These are phyloP conservation scores for Tetradesmus obliquus DNA, from an alignment of 139 green algal genomes.

Conservation along the genomic window DNA sequence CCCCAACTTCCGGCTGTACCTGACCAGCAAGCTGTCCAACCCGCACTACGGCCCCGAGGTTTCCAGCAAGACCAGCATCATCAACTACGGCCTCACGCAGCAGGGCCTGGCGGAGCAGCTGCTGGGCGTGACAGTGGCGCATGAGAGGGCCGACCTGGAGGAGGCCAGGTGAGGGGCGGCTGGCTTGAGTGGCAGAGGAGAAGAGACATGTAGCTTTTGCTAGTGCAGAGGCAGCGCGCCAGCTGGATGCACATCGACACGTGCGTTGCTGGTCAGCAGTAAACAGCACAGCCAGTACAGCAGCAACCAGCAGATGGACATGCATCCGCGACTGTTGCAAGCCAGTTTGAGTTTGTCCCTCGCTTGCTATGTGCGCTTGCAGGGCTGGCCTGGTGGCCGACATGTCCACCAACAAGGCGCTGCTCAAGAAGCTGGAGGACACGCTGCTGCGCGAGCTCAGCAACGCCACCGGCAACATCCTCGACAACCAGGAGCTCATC, in stretches of 20 bases:
- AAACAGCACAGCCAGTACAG: not conserved
- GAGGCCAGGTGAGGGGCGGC: not conserved
- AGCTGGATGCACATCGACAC: not conserved
- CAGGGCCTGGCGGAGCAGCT: conserved; percentile 87
- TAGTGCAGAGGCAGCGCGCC: not conserved
- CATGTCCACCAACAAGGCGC: conserved; percentile 83
- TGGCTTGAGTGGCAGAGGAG: not conserved
- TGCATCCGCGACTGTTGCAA: not conserved
- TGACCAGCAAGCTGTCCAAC: conserved; percentile 92
- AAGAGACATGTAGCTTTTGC: not conserved
- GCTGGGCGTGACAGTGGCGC: conserved; percentile 88
- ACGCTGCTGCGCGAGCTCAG: conserved; percentile 86
- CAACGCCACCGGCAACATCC: conserved; percentile 83
- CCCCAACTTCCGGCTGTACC: conserved; percentile 79
- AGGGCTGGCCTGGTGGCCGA: conserved; percentile 29
- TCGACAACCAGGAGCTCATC: conserved; percentile 91
- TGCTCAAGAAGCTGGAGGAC: conserved; percentile 89
- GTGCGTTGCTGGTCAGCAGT: not conserved
- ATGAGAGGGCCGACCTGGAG: conserved; percentile 89
- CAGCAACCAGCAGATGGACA: not conserved
- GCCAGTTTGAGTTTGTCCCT: not conserved
- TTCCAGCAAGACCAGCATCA: conserved; percentile 87
- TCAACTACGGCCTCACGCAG: conserved; percentile 92
- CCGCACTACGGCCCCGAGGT: conserved; percentile 90
- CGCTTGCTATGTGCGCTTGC: not conserved